phyloP scores from a whole-genome alignment of 2,329 filamentous ascomycete genomes.

The Pestalotiopsis sp. region DNA sequence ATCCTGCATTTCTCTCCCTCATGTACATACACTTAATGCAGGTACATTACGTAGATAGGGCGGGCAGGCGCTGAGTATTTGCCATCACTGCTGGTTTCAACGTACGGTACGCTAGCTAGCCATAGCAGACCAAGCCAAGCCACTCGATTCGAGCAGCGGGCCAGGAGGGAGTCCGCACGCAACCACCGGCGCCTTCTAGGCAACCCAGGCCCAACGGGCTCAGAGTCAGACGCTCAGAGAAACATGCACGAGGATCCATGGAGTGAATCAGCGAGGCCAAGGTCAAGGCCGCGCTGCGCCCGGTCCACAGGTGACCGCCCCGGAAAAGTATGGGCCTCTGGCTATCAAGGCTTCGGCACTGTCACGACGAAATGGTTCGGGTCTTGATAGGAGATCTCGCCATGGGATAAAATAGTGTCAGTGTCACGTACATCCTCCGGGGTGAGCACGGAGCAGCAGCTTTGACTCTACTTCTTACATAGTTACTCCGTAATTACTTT shows the following conservation, averaged over 20 bases:
- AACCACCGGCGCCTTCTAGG: not conserved
- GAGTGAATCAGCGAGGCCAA: not conserved
- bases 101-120: not conserved
- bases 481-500: not conserved
- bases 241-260: not conserved
- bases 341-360: not conserved
- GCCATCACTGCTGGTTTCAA: not conserved
- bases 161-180: not conserved
- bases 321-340: not conserved
- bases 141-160: not conserved
- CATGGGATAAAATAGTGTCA: not conserved
- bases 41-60: not conserved
- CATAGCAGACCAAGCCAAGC: not conserved
- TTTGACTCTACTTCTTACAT: not conserved
- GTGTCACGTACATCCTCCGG: not conserved
- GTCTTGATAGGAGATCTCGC: constrained; percentile 1
- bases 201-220: not conserved
- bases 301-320: not conserved
- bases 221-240: not conserved
- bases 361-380: not conserved
- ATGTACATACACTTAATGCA: not conserved
- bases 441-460: not conserved
- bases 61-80: not conserved
- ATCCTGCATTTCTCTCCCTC: not conserved
- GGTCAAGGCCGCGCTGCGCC: not conserved